Conservation (phyloP, 352 stramenopile genomes). For the Globisporangium nodosum region DNA sequence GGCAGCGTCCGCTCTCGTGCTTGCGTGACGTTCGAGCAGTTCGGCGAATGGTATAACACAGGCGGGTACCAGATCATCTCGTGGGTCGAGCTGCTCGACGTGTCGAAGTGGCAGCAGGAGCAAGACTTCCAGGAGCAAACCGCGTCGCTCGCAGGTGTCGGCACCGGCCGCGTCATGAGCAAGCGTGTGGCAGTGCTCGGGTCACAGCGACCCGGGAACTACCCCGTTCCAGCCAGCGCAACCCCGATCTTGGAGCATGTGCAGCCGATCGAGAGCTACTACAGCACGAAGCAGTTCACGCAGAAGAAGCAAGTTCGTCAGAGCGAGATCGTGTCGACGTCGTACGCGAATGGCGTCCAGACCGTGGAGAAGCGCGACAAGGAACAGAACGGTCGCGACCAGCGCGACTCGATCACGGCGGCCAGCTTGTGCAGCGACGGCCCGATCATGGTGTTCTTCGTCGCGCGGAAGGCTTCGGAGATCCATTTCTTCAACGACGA, state of each 20-base stretch:
- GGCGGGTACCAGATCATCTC: conserved; percentile 77
- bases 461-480: conserved; percentile 59
- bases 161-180: conserved; percentile 19
- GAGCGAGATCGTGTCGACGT: conserved; percentile 77
- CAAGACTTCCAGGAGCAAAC: conserved; percentile 59
- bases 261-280: conserved; percentile 48
- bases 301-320: conserved; percentile 69
- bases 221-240: conserved; percentile 28
- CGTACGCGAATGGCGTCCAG: conserved; percentile 37
- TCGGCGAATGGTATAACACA: conserved; percentile 89
- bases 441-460: conserved; percentile 78
- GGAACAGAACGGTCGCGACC: conserved; percentile 7
- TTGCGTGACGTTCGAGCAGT: conserved; percentile 87
- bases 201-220: conserved; percentile 45
- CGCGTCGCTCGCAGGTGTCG: conserved; percentile 18
- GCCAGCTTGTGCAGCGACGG: conserved; percentile 60
- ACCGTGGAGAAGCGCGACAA: conserved; percentile 12
- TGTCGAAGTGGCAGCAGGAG: conserved; percentile 78
- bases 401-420: conserved; percentile 35
- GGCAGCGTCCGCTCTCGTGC: conserved; percentile 56
- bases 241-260: conserved; percentile 37
- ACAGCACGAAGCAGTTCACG: conserved; percentile 43
- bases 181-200: conserved; percentile 29
- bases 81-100: conserved; percentile 82
- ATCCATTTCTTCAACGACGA: conserved; percentile 84